phyloP scores from a whole-genome alignment of 352 stramenopile genomes.

The Phytophthora citrophthora region DNA sequence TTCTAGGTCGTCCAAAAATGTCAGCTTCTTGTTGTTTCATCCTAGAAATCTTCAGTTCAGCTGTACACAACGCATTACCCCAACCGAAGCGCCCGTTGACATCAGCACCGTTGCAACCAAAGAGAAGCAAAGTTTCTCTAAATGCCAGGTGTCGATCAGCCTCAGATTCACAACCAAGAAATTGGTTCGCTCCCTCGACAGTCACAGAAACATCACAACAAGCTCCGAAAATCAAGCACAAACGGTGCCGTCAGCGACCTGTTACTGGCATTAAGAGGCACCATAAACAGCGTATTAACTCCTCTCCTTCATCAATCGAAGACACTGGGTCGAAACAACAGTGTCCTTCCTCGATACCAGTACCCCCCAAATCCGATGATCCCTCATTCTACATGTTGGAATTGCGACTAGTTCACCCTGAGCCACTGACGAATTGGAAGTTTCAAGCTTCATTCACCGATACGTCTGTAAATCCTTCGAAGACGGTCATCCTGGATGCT shows the following conservation, averaged over 20 bases:
- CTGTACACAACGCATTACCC: constrained; percentile 29
- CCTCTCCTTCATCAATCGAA: not conserved
- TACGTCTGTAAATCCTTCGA: constrained; percentile 27
- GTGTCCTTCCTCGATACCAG: not conserved
- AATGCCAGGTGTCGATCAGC: constrained; percentile 20
- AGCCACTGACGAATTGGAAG: constrained; percentile 42
- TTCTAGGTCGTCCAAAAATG: not conserved
- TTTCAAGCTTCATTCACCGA: constrained; percentile 62
- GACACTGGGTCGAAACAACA: not conserved
- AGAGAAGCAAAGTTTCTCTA: constrained; percentile 22
- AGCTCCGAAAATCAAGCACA: constrained; percentile 12
- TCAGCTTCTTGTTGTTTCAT: not conserved
- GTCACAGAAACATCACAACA: not conserved
- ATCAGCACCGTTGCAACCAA: constrained; percentile 11
- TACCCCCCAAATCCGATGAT: constrained; percentile 32
- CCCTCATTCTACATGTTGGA: constrained; percentile 61
- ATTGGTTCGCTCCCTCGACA: constrained; percentile 33
- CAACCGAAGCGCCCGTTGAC: constrained; percentile 27
- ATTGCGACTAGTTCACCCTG: constrained; percentile 49
- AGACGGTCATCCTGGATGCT: constrained; percentile 46
- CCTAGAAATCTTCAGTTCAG: constrained; percentile 10
- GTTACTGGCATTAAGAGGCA: not conserved
- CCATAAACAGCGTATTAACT: not conserved
- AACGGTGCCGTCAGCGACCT: constrained; percentile 11
- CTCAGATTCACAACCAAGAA: constrained; percentile 21